Evolutionary conservation across 2,329 filamentous ascomycete species (phyloP).

Genomic region (Colletotrichum limetticola): DNA sequence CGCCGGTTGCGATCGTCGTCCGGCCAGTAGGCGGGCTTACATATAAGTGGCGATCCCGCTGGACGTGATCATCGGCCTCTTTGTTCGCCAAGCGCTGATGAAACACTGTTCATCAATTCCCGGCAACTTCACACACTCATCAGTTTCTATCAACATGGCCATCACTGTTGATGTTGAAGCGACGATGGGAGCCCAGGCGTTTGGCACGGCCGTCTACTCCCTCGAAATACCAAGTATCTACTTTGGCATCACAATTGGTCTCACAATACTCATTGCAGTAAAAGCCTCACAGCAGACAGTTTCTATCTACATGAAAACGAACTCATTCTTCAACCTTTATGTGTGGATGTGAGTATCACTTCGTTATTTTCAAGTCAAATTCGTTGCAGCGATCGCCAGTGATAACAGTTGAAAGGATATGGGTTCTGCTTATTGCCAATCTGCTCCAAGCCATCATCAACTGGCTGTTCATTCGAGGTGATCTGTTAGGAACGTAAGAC

Average conservation of each 20-base stretch:
- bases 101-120: not conserved
- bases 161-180: not conserved
- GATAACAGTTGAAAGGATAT: not conserved
- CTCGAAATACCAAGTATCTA: not conserved
- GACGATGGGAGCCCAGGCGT: not conserved
- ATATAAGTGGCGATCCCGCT: not conserved
- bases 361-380: not conserved
- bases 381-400: not conserved
- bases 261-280: not conserved
- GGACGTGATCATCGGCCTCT: not conserved
- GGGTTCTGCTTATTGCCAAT: not conserved
- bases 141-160: not conserved
- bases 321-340: not conserved
- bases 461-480: not conserved
- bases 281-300: not conserved
- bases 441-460: not conserved
- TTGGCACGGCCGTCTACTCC: not conserved
- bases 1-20: not conserved
- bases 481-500: not conserved
- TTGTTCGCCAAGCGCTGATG: not conserved
- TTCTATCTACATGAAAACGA: not conserved
- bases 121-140: not conserved
- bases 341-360: not conserved
- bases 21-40: not conserved
- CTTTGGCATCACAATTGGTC: not conserved